A percentile compares a stretch with the other conserved stretches of the same genome.
Conservation (phyloP, 2,329 filamentous ascomycete genomes). For the Kalmusia sp. region DNA sequence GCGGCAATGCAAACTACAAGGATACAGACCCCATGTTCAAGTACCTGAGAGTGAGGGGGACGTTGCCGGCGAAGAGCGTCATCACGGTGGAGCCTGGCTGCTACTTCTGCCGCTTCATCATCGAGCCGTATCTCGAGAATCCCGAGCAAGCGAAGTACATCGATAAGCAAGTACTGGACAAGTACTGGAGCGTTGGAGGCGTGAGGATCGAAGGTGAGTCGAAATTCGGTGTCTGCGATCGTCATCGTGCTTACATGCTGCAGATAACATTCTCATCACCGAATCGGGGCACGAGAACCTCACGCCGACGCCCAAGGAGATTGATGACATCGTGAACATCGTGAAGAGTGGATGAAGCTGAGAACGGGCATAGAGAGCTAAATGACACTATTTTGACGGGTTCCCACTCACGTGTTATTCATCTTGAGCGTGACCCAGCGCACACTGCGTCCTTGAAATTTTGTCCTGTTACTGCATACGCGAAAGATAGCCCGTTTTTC, state of each 20-base stretch:
- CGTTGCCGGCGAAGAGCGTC: slow-evolving; percentile 78
- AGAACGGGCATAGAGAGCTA: no score
- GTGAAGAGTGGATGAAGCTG: slow-evolving; percentile 49
- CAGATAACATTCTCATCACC: slow-evolving; percentile 83
- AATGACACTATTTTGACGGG: no score
- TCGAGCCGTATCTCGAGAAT: slow-evolving; percentile 72
- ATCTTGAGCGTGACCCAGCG: no score
- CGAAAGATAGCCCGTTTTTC: no score
- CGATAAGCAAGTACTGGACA: slow-evolving; percentile 68
- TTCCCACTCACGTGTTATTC: no score
- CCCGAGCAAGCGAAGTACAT: slow-evolving; percentile 69
- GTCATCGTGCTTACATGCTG: not conserved
- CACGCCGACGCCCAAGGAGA: slow-evolving; percentile 77
- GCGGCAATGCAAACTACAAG: slow-evolving; percentile 57
- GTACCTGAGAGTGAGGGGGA: slow-evolving; percentile 81
- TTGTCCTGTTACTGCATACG: no score
- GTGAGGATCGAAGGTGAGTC: slow-evolving; percentile 77
- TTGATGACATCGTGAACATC: slow-evolving; percentile 70
- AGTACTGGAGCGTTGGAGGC: slow-evolving; percentile 81
- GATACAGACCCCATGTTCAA: slow-evolving; percentile 86
- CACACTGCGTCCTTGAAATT: no score
- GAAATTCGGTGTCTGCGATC: not conserved
- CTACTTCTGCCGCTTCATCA: slow-evolving; percentile 77
- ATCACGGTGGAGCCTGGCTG: slow-evolving; percentile 94
- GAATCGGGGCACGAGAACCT: slow-evolving; percentile 82